Conservation (phyloP, 2,329 filamentous ascomycete species). For the Colletotrichum musae region DNA sequence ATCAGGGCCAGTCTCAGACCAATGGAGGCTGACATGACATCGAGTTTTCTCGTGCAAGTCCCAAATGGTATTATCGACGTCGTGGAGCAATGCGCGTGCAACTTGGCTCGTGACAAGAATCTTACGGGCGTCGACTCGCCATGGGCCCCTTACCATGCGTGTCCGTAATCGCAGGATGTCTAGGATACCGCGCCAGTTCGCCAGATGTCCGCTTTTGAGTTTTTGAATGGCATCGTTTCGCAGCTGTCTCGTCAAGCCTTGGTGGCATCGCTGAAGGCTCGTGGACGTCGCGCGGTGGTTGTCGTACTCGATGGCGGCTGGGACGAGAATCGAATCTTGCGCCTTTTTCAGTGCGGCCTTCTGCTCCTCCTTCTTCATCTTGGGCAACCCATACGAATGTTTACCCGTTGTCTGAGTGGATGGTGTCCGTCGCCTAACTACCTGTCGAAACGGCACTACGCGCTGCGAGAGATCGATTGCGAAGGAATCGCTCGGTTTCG, state of each 20-base stretch:
- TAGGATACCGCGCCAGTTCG: constrained; percentile 59
- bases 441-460: no score
- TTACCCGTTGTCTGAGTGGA: no score
- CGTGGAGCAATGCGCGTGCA: constrained; percentile 38
- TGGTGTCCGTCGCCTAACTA: no score
- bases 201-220: constrained; percentile 46
- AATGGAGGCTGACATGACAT: constrained; percentile 43
- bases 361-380: background rate
- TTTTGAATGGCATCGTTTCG: constrained; percentile 53
- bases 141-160: constrained; percentile 42
- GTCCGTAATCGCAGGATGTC: constrained; percentile 55
- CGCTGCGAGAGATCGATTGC: no score
- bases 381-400: background rate
- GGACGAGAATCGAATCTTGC: constrained; percentile 48
- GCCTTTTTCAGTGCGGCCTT: background rate
- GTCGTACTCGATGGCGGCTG: constrained; percentile 43
- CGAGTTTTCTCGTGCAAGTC: constrained; percentile 49
- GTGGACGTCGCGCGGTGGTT: constrained; percentile 33
- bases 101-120: constrained; percentile 44
- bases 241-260: constrained; percentile 53
- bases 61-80: constrained; percentile 44
- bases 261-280: constrained; percentile 43
- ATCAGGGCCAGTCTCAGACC: background rate
- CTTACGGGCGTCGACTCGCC: constrained; percentile 44
- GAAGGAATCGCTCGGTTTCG: no score